A percentile compares a stretch with the other conserved stretches of the same genome.
These are phyloP conservation scores for Acanthochlamys bracteata DNA, from an alignment of 106 monocot species.

Conservation along the genomic window DNA sequence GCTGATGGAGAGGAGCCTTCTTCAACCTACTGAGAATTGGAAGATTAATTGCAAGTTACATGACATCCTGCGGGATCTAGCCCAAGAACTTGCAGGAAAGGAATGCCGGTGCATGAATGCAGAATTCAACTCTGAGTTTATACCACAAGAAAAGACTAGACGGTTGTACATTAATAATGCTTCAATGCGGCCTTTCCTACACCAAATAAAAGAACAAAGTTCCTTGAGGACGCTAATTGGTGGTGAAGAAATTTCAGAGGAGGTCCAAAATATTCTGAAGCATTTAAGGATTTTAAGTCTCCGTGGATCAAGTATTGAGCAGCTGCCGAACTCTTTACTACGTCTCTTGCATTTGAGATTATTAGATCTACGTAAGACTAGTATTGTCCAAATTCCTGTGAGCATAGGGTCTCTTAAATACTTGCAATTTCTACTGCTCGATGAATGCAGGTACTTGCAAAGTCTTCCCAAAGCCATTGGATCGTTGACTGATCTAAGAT, in stretches of 20 bases:
- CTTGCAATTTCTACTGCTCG: constrained; percentile 15
- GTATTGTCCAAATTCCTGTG: constrained; percentile 24
- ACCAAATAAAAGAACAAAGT: constrained; percentile 13
- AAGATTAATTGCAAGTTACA: constrained; percentile 36
- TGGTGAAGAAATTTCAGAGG: not conserved
- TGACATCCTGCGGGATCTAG: constrained; percentile 21
- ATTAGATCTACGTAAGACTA: not conserved
- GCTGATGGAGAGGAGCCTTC: constrained; percentile 19
- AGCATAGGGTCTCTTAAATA: constrained; percentile 17
- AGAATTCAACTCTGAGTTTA: no score
- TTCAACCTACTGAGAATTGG: constrained; percentile 7
- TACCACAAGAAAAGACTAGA: not conserved
- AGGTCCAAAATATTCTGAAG: constrained; percentile 6
- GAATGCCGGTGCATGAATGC: constrained; percentile 13
- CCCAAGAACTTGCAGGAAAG: constrained; percentile 5
- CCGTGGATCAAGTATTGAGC: constrained; percentile 10
- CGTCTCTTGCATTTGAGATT: constrained; percentile 26
- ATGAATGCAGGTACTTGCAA: constrained; percentile 14
- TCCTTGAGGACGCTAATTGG: constrained; percentile 23
- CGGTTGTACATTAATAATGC: not conserved
- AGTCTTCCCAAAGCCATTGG: constrained; percentile 16
- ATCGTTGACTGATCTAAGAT: constrained; percentile 10
- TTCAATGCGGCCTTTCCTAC: not conserved
- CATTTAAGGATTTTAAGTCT: constrained; percentile 24
- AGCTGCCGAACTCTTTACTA: constrained; percentile 21